Evolutionary conservation across 2,329 filamentous ascomycete genomes (phyloP), one percentile per base, ranked within the genome.

Genomic region (Verticillium alfalfae): DNA sequence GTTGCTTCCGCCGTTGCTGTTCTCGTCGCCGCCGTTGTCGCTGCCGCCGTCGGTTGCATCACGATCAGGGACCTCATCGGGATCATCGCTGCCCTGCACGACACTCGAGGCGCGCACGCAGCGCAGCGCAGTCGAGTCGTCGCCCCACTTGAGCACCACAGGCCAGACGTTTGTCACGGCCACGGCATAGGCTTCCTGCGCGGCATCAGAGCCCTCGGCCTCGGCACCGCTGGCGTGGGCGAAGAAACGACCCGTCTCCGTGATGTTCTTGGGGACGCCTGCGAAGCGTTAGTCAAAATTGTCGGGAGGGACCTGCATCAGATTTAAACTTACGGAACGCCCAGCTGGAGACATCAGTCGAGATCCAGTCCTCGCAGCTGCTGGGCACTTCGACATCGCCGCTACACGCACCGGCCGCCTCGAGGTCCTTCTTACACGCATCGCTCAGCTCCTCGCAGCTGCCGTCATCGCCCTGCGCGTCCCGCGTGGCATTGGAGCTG

Each of bases 161-260:
- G 56, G 56, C 56, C 56, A 58, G 13, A 58, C 38, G 34, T 58
- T 37, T 3, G 56, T 58, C 13, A 58, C 56, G 56, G 56, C 56
- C 4, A 26, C 26, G 36, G 56, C 56, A 18, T 58, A 58, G 34
- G 56, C 56, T 7, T 65, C 63, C 52, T 67, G 66, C 18, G 67
- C 65, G 41, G 64, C 54, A 15, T 56, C 54, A 22, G 54, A 56
- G 54, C 31, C 38, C 34, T 31, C 56, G 34, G 26, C 38, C 34
- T 38, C 38, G 36, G 56, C 26, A 34, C 36, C 38, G 56, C 13
- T 39, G 22, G 56, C 36, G 56, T 31, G 56, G 34, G 56, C 56
- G 38, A 39, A 58, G 56, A 58, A n/a, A 34, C 38, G 56, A 18
- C 38, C 34, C 34, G 26, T 45, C 18, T 38, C 34, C 1, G 38